Base-by-base conservation (phyloP, 2,329 filamentous ascomycete species). In the Apiospora pterosperma region DNA sequence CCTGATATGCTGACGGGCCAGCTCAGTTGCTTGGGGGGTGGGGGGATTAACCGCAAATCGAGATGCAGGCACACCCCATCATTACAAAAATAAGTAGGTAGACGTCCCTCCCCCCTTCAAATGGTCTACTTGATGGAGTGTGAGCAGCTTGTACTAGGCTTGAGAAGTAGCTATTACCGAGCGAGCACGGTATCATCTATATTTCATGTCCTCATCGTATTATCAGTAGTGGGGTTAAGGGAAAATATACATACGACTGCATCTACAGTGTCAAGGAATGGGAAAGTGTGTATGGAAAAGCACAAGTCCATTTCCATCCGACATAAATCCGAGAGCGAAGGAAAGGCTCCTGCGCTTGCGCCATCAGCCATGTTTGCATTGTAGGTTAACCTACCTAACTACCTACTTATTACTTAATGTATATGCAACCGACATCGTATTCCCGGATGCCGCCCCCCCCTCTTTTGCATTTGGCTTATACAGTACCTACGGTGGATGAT, bases 1-100 rank as follows among this genome's bases (percentile, higher is more conserved):
- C 60, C 39, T 34, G 60, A 48, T 48, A 62, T 62, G 60, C 60
- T 39, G 48, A 55, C 48, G 48, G 48, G 28, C 19, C 28, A 55
- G 28, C 34, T 34, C 48, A 34, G 25, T 34, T 55, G 48, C 48
- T 28, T 34, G 31, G 48, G 25, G 19, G 48, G 48, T 25, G n/a
- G 48, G 48, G 48, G 48, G 48, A 55, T 55, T 55, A 28, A 28
- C 48, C 28, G 48, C 48, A 55, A 55, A 55, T 55, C 48, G 48
- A 55, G 48, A 55, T 55, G 48, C 48, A 55, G n/a, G n/a, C 48
- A 10, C 48, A 55, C 48, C 48, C 48, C n/a, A n/a, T n/a, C n/a
- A n/a, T n/a, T n/a, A 44, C 28, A 28, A 34, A n/a, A 55, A 55
- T 31, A 34, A 31, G 16, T 34, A 12, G 48, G 48, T 25, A 55